Evolutionary conservation across 2,329 filamentous ascomycete genomes (phyloP).

Genomic region (Colletotrichum higginsianum): DNA sequence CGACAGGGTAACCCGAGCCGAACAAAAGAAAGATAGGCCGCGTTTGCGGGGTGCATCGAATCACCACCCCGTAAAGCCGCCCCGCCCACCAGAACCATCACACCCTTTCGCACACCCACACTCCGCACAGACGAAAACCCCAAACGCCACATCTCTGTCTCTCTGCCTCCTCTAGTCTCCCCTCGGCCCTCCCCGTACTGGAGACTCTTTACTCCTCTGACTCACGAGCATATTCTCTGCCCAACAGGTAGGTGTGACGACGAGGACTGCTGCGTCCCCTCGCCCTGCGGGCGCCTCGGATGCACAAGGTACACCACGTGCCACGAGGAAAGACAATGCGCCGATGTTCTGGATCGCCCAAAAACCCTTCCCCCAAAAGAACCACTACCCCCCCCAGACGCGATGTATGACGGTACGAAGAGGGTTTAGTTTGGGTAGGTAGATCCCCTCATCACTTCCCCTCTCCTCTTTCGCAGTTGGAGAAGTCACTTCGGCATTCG

Average conservation of each 20-base stretch:
- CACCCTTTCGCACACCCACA: background rate
- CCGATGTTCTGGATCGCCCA: conserved; percentile 6
- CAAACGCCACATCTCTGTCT: conserved; percentile 4
- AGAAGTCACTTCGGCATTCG: conserved; percentile 11
- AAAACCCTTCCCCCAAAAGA: background rate
- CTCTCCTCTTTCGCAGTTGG: background rate
- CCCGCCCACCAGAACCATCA: background rate
- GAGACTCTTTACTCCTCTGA: background rate
- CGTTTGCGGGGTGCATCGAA: background rate
- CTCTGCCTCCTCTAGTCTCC: background rate
- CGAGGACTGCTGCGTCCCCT: background rate
- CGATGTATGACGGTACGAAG: too few relatives aligned
- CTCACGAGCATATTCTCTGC: background rate
- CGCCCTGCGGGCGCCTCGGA: background rate
- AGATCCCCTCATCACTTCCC: background rate
- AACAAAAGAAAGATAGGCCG: background rate
- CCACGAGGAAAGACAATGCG: background rate
- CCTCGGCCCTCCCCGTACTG: too few relatives aligned
- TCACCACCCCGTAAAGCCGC: background rate
- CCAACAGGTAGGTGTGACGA: background rate
- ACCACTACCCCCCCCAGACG: background rate
- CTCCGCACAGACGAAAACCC: background rate
- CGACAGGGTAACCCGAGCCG: conserved; percentile 9
- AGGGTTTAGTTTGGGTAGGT: too few relatives aligned
- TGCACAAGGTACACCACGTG: conserved; percentile 6